Base-by-base conservation (phyloP, 306 rosid species). In the Arachis hypogaea region DNA sequence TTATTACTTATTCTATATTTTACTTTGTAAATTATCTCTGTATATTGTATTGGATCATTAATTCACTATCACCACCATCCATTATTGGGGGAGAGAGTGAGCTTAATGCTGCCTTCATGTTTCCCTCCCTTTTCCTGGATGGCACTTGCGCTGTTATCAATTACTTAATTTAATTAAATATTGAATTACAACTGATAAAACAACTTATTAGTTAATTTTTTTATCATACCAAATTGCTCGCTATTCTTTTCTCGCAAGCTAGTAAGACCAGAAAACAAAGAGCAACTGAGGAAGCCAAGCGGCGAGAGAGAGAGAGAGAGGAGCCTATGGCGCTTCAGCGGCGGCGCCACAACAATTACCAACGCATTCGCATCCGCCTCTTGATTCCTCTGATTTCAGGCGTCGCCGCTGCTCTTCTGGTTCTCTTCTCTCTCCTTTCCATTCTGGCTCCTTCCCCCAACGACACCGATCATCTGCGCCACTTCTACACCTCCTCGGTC, bases 401-500 rank as follows among this genome's bases (percentile, higher is more conserved):
- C 82, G 62, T 90, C 80, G 84, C 85, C 72, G 90, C 85, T 47
- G 84, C 85, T 42, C 79, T 95, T 6, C 86, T 95, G 30, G 57
- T 95, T 59, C 83, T 95, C 79, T 86, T 95, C 62, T 90, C 86
- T 18, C 63, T 95, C 76, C 93, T 95, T 36, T 95, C 94, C 69
- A 85, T 92, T 63, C 73, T 95, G 66, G 92, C 98, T 79, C 99
- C 99, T 68, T 59, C 86, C 51, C 98, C 98, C 5, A 9, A 73
- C 47, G 92, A 84, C 7, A 72, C 87, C 78, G 84, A 84, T 79
- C 88, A 80, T 58, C 82, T 74, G 69, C 90, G 55, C 76, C 71
- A 63, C 51, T 73, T 59, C 59, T 69, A 79, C 22, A 12, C 18
- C 14, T 50, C 58, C 58, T 52, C 58, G 3, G 58, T 65, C 88